These are phyloP conservation scores for Capsicum rhomboideum DNA, from an alignment of 257 asterid genomes.

Conservation along the genomic window DNA sequence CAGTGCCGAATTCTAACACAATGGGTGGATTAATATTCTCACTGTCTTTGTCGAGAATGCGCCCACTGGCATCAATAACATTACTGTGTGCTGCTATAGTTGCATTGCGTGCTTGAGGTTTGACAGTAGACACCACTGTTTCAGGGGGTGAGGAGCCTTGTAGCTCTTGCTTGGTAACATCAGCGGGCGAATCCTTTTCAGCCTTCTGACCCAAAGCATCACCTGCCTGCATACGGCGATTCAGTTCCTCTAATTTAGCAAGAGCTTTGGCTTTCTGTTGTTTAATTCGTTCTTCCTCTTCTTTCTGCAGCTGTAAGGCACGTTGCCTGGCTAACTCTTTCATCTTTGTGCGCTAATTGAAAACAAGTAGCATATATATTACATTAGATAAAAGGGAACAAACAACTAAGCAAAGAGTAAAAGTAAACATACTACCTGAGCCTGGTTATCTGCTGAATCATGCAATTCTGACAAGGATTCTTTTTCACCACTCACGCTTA, in stretches of 20 bases:
- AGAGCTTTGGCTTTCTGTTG: conserved; percentile 92
- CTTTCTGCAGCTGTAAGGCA: conserved; percentile 69
- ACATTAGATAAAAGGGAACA: conserved; percentile 9
- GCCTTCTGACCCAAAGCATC: conserved; percentile 32
- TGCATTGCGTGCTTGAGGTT: conserved; percentile 22
- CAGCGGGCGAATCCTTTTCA: conserved; percentile 22
- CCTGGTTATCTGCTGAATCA: conserved; percentile 65
- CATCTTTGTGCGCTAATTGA: conserved; percentile 60
- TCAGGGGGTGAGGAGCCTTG: conserved; percentile 25
- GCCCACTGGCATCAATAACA: conserved; percentile 16
- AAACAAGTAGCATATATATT: conserved; percentile 5
- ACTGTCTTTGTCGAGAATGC: conserved; percentile 15
- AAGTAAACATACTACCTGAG: conserved; percentile 38
- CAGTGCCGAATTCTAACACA: conserved; percentile 23
- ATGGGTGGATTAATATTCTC: conserved; percentile 23
- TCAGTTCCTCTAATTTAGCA: conserved; percentile 91
- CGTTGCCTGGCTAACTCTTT: conserved; percentile 76
- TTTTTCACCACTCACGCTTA: conserved; percentile 29
- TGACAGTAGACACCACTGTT: conserved; percentile 21
- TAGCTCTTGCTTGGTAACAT: conserved; percentile 20
- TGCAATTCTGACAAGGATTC: conserved; percentile 34
- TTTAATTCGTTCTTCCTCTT: conserved; percentile 81
- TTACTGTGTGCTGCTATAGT: conserved; percentile 17
- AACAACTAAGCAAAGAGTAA: background rate
- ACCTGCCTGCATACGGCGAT: conserved; percentile 56